A percentile compares a stretch with the other conserved stretches of the same genome.
These are phyloP conservation scores for Suillus tomentosus DNA, from an alignment of 768 basidiomycete genomes.

Conservation along the genomic window DNA sequence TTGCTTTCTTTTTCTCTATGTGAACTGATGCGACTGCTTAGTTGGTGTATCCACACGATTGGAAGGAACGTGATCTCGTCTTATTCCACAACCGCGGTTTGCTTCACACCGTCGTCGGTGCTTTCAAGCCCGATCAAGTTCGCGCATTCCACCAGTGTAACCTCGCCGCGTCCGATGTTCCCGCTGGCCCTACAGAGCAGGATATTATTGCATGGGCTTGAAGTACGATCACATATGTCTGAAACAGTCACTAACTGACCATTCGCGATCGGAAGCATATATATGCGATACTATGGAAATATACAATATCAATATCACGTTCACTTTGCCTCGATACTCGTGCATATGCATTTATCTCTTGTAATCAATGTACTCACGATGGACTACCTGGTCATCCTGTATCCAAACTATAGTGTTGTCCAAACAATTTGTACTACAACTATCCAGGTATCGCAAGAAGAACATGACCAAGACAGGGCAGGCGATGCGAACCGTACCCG, in stretches of 20 bases:
- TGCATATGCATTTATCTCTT: neutral
- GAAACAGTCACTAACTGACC: neutral
- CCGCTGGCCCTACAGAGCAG: constrained; percentile 46
- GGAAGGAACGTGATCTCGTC: constrained; percentile 67
- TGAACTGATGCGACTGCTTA: constrained; percentile 26
- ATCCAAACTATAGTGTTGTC: constrained; percentile 20
- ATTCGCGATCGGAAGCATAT: neutral
- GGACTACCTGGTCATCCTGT: constrained; percentile 7
- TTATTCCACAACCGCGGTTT: constrained; percentile 76
- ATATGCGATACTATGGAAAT: constrained; percentile 1
- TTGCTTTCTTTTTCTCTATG: neutral
- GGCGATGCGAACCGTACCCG: constrained; percentile 19
- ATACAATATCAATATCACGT: neutral
- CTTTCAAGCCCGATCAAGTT: constrained; percentile 51
- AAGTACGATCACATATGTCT: constrained; percentile 8
- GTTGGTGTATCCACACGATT: constrained; percentile 89
- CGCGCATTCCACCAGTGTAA: constrained; percentile 60
- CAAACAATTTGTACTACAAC: constrained; percentile 38
- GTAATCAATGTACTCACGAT: constrained; percentile 1
- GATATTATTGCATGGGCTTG: constrained; percentile 49
- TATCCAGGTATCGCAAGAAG: constrained; percentile 39
- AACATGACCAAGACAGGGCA: constrained; percentile 30
- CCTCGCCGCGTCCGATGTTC: constrained; percentile 53
- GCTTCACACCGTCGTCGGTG: constrained; percentile 68
- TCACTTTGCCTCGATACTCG: neutral